Conservation (phyloP, 2,329 filamentous ascomycete species). For the Aspergillus oerlinghausenensis region DNA sequence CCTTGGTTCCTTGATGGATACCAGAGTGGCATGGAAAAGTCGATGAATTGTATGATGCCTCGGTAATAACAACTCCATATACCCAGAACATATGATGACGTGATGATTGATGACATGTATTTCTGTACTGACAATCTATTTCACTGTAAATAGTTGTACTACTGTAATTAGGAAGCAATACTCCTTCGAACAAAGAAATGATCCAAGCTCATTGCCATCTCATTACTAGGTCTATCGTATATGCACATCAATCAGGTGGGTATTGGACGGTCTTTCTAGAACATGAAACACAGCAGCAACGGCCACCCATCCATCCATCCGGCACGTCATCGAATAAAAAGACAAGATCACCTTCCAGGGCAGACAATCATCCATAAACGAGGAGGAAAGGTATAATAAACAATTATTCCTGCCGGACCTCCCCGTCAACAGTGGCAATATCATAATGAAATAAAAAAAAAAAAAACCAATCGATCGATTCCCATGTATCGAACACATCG, state of each 20-base stretch:
- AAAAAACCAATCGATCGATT: neutral
- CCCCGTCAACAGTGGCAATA: neutral
- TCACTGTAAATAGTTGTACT: neutral
- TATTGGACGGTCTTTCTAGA: conserved; percentile 11
- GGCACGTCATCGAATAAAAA: neutral
- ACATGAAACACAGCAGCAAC: neutral
- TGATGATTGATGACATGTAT: neutral
- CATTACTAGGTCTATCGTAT: conserved; percentile 2
- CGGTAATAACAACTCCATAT: neutral
- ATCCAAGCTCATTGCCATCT: neutral
- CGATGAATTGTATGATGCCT: neutral
- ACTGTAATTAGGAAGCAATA: neutral
- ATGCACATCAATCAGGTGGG: conserved; percentile 6
- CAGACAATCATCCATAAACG: neutral
- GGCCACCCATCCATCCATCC: neutral
- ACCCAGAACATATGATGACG: neutral
- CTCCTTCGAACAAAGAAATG: too few species aligned
- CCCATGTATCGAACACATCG: neutral
- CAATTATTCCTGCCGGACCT: neutral
- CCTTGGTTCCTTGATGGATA: neutral
- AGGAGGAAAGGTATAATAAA: neutral
- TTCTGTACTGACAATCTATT: neutral
- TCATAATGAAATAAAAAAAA: neutral
- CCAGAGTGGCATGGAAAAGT: too few species aligned
- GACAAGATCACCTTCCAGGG: neutral